Conservation (phyloP, 805 yeast species). For the Candida insectorum region DNA sequence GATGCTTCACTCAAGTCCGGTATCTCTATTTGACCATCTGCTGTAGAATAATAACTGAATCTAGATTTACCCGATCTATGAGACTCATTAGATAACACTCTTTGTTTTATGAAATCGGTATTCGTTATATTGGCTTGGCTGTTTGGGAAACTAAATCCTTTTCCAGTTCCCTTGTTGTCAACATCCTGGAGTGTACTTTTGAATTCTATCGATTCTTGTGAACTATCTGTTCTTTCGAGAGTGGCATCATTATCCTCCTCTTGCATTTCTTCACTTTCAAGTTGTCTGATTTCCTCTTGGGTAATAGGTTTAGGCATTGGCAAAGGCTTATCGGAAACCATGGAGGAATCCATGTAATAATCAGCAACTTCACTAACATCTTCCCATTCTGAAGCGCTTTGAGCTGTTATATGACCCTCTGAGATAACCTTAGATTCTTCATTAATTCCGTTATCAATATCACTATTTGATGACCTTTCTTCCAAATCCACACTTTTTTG, state of each 20-base stretch:
- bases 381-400: background rate
- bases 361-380: constrained; percentile 9
- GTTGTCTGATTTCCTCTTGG: constrained; percentile 12
- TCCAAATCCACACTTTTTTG: constrained; percentile 18
- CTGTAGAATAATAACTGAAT: constrained; percentile 14
- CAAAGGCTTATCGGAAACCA: background rate
- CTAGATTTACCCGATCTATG: constrained; percentile 14
- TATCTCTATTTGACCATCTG: constrained; percentile 38
- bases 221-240: constrained; percentile 1
- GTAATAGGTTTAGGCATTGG: background rate
- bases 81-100: constrained; percentile 12
- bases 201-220: constrained; percentile 8
- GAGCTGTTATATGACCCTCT: background rate
- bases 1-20: constrained; percentile 32
- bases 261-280: constrained; percentile 8
- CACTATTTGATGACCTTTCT: constrained; percentile 1
- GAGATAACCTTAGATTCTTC: background rate
- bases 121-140: constrained; percentile 31
- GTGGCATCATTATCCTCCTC: constrained; percentile 7
- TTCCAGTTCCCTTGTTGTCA: constrained; percentile 36
- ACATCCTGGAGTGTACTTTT: constrained; percentile 2
- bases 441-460: constrained; percentile 1
- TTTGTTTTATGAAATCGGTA: constrained; percentile 14
- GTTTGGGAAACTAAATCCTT: constrained; percentile 37
- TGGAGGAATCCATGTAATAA: constrained; percentile 18